phyloP scores from a whole-genome alignment of 1,139 yeast species.

The Geotrichum macrosporum region DNA sequence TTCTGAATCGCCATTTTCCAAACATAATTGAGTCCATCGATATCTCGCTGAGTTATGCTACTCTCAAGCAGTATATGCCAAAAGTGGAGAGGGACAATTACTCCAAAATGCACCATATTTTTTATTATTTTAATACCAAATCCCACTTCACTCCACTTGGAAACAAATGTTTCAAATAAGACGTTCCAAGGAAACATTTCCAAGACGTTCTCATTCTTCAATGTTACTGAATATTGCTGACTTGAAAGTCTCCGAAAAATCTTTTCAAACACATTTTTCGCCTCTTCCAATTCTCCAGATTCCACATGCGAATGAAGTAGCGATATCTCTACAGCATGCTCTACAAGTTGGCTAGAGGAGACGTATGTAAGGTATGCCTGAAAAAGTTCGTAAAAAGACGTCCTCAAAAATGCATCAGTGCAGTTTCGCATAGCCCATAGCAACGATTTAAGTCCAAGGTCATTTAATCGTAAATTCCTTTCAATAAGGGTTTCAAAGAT shows the following conservation, averaged over 20 bases:
- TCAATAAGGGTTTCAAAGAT: slow-evolving; percentile 17
- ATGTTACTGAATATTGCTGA: too few relatives aligned
- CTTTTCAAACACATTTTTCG: not conserved
- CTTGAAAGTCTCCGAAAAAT: not conserved
- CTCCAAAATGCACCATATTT: slow-evolving; percentile 1
- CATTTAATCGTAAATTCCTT: slow-evolving; percentile 3
- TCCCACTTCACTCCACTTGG: slow-evolving; percentile 9
- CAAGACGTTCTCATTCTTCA: too few relatives aligned
- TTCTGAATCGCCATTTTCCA: slow-evolving; percentile 15
- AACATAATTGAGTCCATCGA: slow-evolving; percentile 7
- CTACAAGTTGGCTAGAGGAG: not conserved
- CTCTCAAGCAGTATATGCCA: slow-evolving; percentile 13
- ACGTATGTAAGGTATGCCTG: slow-evolving; percentile 11
- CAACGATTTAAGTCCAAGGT: slow-evolving; percentile 12
- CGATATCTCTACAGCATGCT: slow-evolving; percentile 4
- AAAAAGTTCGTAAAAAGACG: slow-evolving; percentile 6
- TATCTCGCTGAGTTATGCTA: not conserved
- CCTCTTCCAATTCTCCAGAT: slow-evolving; percentile 12
- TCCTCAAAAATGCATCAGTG: slow-evolving; percentile 21
- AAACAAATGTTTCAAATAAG: slow-evolving; percentile 5
- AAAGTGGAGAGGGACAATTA: slow-evolving; percentile 6
- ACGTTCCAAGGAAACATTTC: slow-evolving; percentile 8
- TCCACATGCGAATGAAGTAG: slow-evolving; percentile 14
- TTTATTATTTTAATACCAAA: slow-evolving; percentile 5
- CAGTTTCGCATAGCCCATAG: slow-evolving; percentile 18